Conservation (phyloP, 192 early-diverging fungal species). For the Entophlyctis luteolus region DNA sequence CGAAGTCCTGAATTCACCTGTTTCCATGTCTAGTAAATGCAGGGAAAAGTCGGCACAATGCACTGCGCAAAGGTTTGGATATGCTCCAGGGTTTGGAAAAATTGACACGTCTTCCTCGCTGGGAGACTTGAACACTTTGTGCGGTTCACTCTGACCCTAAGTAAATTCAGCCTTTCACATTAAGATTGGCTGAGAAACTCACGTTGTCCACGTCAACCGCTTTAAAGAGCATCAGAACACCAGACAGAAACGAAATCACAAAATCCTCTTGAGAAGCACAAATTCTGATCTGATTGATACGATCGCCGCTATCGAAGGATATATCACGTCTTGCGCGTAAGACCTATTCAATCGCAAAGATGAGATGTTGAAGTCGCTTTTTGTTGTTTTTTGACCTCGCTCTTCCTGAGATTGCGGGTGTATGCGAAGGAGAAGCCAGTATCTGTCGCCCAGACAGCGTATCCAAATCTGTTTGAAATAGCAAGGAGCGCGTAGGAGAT, state of each 20-base stretch:
- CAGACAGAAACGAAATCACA: background rate
- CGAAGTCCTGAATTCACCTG: conserved; percentile 5
- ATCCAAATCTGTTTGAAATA: conserved; percentile 26
- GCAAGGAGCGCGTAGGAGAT: conserved; percentile 12
- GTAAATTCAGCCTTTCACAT: background rate
- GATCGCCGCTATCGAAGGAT: background rate
- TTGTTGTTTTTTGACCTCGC: too few relatives aligned
- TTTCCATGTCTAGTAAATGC: background rate
- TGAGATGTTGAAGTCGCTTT: too few relatives aligned
- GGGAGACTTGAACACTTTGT: background rate
- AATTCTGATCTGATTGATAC: conserved; percentile 14
- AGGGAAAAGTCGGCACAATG: background rate
- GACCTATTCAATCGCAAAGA: too few relatives aligned
- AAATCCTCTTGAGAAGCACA: conserved; percentile 6
- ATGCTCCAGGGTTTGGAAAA: conserved; percentile 22
- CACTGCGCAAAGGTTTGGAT: conserved; percentile 6
- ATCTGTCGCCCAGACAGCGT: conserved; percentile 11
- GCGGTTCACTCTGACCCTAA: background rate
- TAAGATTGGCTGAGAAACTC: too few relatives aligned
- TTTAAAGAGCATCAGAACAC: background rate
- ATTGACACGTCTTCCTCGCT: background rate
- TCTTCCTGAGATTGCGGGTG: too few relatives aligned
- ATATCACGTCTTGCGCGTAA: background rate
- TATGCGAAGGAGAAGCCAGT: conserved; percentile 20
- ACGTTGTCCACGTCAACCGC: too few relatives aligned